Percentiles rank a stretch among this genome's conserved stretches.
Evolutionary conservation across 352 stramenopile genomes (phyloP).

Genomic region (Pythium utonaiense): DNA sequence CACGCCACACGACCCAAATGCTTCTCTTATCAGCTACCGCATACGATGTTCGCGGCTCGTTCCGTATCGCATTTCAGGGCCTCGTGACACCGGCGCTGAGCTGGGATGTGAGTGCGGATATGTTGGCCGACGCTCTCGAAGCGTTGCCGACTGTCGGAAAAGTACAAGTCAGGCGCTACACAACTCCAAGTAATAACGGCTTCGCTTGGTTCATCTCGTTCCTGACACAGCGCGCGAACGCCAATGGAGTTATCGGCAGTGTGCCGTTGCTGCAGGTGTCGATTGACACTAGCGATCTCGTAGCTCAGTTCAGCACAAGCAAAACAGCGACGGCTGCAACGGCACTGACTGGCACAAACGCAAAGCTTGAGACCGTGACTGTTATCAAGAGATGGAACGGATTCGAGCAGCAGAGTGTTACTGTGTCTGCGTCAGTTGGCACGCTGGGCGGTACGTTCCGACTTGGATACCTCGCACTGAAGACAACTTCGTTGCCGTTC

Average conservation of each 20-base stretch:
- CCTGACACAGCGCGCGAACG: slow-evolving; percentile 49
- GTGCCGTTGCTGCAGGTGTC: slow-evolving; percentile 71
- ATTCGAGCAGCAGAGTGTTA: slow-evolving; percentile 90
- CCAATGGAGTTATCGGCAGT: slow-evolving; percentile 41
- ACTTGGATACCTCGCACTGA: slow-evolving; percentile 82
- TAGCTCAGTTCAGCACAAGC: slow-evolving; percentile 40
- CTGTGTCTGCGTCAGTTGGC: slow-evolving; percentile 54
- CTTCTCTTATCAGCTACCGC: slow-evolving; percentile 75
- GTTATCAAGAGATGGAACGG: slow-evolving; percentile 88
- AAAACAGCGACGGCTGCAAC: slow-evolving; percentile 35
- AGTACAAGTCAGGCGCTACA: slow-evolving; percentile 68
- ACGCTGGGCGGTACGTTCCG: slow-evolving; percentile 84
- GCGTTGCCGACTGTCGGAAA: slow-evolving; percentile 78
- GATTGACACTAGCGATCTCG: slow-evolving; percentile 54
- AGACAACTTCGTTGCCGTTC: slow-evolving; percentile 64
- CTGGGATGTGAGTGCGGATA: slow-evolving; percentile 75
- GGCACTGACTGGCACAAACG: slow-evolving; percentile 72
- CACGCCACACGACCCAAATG: slow-evolving; percentile 82
- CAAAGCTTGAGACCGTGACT: slow-evolving; percentile 66
- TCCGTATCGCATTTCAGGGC: slow-evolving; percentile 77
- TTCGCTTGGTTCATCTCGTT: slow-evolving; percentile 85
- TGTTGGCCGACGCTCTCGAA: slow-evolving; percentile 76
- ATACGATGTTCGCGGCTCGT: slow-evolving; percentile 85
- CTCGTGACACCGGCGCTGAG: slow-evolving; percentile 63
- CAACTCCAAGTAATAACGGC: slow-evolving; percentile 51